phyloP scores from a whole-genome alignment of 1,139 yeast genomes.

The Scheffersomyces segobiensis region DNA sequence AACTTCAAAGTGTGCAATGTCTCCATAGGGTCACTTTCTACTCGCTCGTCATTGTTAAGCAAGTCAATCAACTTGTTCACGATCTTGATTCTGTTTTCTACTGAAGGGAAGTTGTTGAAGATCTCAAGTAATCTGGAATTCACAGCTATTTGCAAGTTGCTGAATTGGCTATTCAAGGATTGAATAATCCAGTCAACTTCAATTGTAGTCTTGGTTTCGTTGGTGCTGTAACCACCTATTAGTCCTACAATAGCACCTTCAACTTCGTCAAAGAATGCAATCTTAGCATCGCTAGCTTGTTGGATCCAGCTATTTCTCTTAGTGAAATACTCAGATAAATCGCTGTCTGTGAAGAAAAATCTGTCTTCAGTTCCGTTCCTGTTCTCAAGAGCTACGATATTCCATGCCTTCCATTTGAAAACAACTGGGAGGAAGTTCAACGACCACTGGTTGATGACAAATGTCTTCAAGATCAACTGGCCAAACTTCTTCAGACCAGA shows the following conservation, averaged over 20 bases:
- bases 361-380: conserved; percentile 30
- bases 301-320: conserved; percentile 45
- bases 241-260: conserved; percentile 57
- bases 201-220: conserved; percentile 49
- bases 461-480: conserved; percentile 35
- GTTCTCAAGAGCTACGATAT: conserved; percentile 25
- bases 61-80: conserved; percentile 63
- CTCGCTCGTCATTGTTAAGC: conserved; percentile 36
- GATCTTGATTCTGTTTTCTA: conserved; percentile 58
- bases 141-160: conserved; percentile 54
- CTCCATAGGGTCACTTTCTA: conserved; percentile 55
- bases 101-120: conserved; percentile 53
- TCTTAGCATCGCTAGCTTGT: conserved; percentile 48
- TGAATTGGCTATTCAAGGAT: conserved; percentile 44
- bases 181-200: conserved; percentile 64
- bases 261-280: conserved; percentile 48
- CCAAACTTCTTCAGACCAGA: conserved; percentile 40
- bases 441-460: conserved; percentile 47
- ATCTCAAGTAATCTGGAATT: conserved; percentile 53
- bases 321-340: conserved; percentile 26
- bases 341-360: conserved; percentile 29
- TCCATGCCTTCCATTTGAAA: conserved; percentile 38
- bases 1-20: conserved; percentile 51
- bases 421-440: conserved; percentile 30
- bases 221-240: conserved; percentile 45